Evolutionary conservation across 1,284 basidiomycete species (phyloP), one percentile per base, ranked within the genome.

Genomic region (Sanguinoderma infundibulare): DNA sequence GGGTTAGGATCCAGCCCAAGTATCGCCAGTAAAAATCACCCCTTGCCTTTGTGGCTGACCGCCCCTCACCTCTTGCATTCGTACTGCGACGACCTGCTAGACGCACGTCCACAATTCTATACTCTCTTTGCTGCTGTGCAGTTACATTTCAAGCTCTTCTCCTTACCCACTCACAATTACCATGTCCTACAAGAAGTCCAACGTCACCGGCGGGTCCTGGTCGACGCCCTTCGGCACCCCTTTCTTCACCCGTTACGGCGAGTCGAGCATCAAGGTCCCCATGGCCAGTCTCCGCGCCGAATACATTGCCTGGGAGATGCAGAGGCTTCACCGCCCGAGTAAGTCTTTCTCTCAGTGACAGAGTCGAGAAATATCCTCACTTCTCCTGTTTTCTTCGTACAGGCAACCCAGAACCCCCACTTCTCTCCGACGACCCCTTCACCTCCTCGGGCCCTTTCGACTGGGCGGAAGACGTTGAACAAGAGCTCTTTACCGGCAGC

Each of bases 171-270:
- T 50, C 30, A 4, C 47, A 9, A 32, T 32, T 17, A 32, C 36
- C 26, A 53, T 53, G 52, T 54, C 53, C 15, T 54, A 42, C 40
- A 28, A 20, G n/a, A 32, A 40, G 20, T 30, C 38, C 39, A 38
- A 42, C 12, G 28, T 54, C 39, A 40, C 40, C 39, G 40, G 53
- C 40, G 39, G 53, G n/a, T 54, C 53, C 28, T 54, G 40, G 53
- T 32, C 53, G 39, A 54, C 53, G 3, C 53, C 53, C 39, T 54
- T 44, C n/a, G 30, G 30, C 40, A 44, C 53, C 12, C 53, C 39
- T 14, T 54, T 54, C 53, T 54, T 44, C 30, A 20, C 35, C 53
- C 30, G 39, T 4, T 42, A 30, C n/a, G 53, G 53, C 7, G 40
- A 54, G 1, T n/a, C 12, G n/a, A 42, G 26, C 53, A 32, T 30